Percentiles rank a stretch among this genome's conserved stretches.
Conservation (phyloP, 805 yeast species). For the Lachancea sp. region DNA sequence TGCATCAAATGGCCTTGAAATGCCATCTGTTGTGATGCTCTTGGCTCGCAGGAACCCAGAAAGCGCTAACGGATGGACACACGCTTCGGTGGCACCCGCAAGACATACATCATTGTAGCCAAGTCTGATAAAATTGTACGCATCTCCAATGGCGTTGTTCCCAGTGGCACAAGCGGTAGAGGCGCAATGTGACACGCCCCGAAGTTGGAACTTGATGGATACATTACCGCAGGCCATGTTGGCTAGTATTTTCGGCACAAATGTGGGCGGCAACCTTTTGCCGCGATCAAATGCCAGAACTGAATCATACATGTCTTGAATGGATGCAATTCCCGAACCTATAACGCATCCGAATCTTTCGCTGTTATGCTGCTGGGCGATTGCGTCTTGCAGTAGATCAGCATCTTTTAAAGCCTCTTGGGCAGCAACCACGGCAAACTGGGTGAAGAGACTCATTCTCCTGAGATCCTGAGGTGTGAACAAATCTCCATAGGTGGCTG, state of each 20-base stretch:
- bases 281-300: conserved; percentile 47
- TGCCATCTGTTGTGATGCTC: conserved; percentile 58
- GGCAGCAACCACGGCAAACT: conserved; percentile 72
- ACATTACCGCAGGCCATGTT: conserved; percentile 95
- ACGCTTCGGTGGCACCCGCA: conserved; percentile 91
- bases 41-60: conserved; percentile 91
- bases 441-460: conserved; percentile 64
- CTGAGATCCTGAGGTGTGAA: conserved; percentile 43
- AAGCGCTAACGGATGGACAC: conserved; percentile 77
- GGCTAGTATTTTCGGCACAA: conserved; percentile 73
- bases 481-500: conserved; percentile 36
- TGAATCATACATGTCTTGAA: conserved; percentile 57
- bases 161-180: conserved; percentile 98
- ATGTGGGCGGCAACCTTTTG: conserved; percentile 72
- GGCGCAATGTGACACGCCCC: conserved; percentile 83
- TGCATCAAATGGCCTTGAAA: conserved; percentile 84
- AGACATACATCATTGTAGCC: conserved; percentile 83
- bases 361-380: not conserved
- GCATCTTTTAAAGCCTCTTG: conserved; percentile 73
- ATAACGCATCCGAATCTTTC: conserved; percentile 60
- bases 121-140: conserved; percentile 66
- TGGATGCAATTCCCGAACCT: conserved; percentile 90
- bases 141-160: conserved; percentile 88
- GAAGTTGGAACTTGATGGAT: conserved; percentile 66
- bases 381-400: conserved; percentile 37